Evolutionary conservation across 192 early-diverging fungal species (phyloP).

Genomic region (Coemansia sp.): DNA sequence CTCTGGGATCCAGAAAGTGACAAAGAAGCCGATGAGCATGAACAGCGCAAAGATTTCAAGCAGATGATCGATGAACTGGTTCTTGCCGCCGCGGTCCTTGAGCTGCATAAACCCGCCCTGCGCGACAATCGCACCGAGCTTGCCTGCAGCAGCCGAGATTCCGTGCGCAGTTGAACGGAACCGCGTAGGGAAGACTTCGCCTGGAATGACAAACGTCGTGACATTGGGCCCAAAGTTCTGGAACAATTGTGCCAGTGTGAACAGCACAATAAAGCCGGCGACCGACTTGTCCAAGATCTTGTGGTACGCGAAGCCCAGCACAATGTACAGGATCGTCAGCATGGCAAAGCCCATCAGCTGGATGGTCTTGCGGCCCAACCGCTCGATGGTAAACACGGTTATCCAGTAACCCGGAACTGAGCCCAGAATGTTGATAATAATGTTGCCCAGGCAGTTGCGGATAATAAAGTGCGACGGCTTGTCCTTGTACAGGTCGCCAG

Average conservation of each 20-base stretch:
- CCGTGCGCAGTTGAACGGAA: constrained; percentile 80
- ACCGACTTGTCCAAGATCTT: constrained; percentile 60
- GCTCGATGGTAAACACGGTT: constrained; percentile 85
- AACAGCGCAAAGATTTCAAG: constrained; percentile 73
- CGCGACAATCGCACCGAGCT: constrained; percentile 74
- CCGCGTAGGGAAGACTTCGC: constrained; percentile 79
- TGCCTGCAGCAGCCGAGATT: constrained; percentile 77
- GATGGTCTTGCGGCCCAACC: constrained; percentile 85
- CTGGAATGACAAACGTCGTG: constrained; percentile 85
- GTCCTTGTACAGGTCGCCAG: constrained; percentile 13
- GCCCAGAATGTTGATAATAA: constrained; percentile 85
- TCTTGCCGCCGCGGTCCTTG: constrained; percentile 68
- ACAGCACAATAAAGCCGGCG: constrained; percentile 65
- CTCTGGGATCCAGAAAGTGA: constrained; percentile 54
- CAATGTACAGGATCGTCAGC: constrained; percentile 72
- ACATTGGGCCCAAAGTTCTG: constrained; percentile 96
- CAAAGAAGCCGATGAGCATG: constrained; percentile 68
- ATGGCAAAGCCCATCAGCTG: constrained; percentile 87
- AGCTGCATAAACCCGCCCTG: constrained; percentile 70
- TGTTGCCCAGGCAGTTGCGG: constrained; percentile 81
- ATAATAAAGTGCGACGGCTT: constrained; percentile 51
- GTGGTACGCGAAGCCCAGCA: constrained; percentile 72
- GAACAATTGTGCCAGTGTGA: constrained; percentile 71
- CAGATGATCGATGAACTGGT: constrained; percentile 61
- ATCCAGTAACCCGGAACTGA: constrained; percentile 97